Evolutionary conservation across 2,329 filamentous ascomycete species (phyloP).

Genomic region (Colletotrichum melonis): DNA sequence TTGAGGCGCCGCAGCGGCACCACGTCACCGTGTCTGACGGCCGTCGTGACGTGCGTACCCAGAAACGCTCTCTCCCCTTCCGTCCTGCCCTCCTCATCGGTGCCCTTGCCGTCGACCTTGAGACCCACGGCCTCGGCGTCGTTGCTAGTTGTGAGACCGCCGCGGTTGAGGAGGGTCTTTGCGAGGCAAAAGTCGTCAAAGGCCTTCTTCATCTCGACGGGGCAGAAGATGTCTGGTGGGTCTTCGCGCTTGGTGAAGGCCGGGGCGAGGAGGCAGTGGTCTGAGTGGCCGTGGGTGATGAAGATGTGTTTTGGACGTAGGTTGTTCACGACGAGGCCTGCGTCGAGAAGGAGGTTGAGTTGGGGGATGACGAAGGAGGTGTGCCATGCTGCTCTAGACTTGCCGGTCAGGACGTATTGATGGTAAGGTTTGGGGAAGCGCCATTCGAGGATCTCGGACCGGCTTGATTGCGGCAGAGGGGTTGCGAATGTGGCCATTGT

Average conservation of each 20-base stretch:
- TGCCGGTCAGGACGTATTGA: slow-evolving; percentile 56
- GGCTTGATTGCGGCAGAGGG: slow-evolving; percentile 55
- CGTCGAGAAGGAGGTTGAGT: slow-evolving; percentile 61
- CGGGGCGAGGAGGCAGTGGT: slow-evolving; percentile 56
- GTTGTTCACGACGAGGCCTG: slow-evolving; percentile 58
- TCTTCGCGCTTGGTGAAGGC: slow-evolving; percentile 57
- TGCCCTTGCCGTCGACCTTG: slow-evolving; percentile 33
- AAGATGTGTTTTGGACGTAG: slow-evolving; percentile 60
- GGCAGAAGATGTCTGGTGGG: slow-evolving; percentile 59
- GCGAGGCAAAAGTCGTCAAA: slow-evolving; percentile 54
- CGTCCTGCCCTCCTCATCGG: slow-evolving; percentile 35
- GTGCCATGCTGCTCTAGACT: slow-evolving; percentile 62
- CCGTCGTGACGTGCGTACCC: slow-evolving; percentile 53
- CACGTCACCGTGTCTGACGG: slow-evolving; percentile 47
- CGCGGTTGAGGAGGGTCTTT: slow-evolving; percentile 55
- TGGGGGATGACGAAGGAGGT: slow-evolving; percentile 63
- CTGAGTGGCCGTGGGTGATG: slow-evolving; percentile 60
- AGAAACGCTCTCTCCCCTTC: slow-evolving; percentile 41
- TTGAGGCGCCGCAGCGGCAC: slow-evolving; percentile 49
- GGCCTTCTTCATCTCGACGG: slow-evolving; percentile 50
- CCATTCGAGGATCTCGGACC: slow-evolving; percentile 59
- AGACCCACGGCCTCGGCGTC: slow-evolving; percentile 38
- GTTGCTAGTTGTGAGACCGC: slow-evolving; percentile 47
- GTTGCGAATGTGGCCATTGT: slow-evolving; percentile 49
- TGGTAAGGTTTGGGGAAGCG: slow-evolving; percentile 55